Base-by-base conservation (phyloP, 2,329 filamentous ascomycete genomes). In the Penicillium janthinellum region DNA sequence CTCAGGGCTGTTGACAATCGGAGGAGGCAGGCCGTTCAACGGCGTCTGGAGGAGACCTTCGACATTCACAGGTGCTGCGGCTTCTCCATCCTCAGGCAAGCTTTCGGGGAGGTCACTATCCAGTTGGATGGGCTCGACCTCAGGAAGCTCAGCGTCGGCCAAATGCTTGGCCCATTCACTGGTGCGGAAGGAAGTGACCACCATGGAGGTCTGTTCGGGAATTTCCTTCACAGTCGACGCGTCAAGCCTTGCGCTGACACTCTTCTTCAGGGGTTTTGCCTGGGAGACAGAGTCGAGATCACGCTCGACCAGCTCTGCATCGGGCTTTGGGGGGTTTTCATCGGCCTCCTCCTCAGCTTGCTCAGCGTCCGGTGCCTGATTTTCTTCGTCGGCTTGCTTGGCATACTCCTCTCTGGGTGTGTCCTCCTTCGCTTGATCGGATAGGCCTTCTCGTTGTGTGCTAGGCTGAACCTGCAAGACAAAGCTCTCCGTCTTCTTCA, bases 81-180 rank as follows among this genome's bases (percentile, higher is more conserved):
- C 69, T 68, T 92, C 88, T 51, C 78, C 69, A 25, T 67, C 67
- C 11, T 66, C 63, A 3, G 59, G 56, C 2, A 56, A 22, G 12
- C 71, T 67, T 34, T 79, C 73, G 10, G 77, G 67, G 38, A 70
- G 55, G 6, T 74, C 71, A 17, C 71, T 65, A 63, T 77, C 63
- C 68, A 76, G 60, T 67, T 82, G 41, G 8, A 72, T 64, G 4
- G 68, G 74, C 63, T 82, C 70, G 72, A 82, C 73, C 1, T 86
- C 83, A 1, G 92, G 92, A 5, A 80, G 78, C 15, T 97, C 93
- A 6, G 94, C 92, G 44, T 84, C 80, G 63, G 88, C 87, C 11
- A 96, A 82, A 73, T 96, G 92, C 74, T 96, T 97, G 0, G 92
- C 92, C 94, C 94, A 98, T 77, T 98, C 94, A 65, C 96, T 96